Evolutionary conservation across 1,284 basidiomycete genomes (phyloP).

Genomic region (Trichosporon inkin): DNA sequence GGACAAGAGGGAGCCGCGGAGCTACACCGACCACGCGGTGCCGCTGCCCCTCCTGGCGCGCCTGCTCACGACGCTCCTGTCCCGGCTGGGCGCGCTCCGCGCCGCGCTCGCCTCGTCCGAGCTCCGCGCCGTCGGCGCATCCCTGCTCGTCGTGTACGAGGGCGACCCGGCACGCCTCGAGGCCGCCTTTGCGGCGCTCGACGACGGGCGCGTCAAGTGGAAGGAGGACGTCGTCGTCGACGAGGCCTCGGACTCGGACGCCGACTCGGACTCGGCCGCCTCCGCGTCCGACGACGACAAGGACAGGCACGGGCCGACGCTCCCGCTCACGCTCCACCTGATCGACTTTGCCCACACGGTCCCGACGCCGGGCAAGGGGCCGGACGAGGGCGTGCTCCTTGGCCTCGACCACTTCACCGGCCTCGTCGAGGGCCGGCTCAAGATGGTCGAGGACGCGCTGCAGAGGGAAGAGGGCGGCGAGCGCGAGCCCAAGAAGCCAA

Average conservation of each 20-base stretch:
- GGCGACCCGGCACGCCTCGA: slow-evolving; percentile 57
- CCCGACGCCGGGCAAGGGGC: slow-evolving; percentile 65
- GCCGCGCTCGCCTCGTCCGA: slow-evolving; percentile 59
- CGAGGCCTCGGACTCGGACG: slow-evolving; percentile 43
- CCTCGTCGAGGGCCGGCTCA: slow-evolving; percentile 56
- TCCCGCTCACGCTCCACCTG: slow-evolving; percentile 64
- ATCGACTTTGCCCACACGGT: slow-evolving; percentile 94
- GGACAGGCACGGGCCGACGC: slow-evolving; percentile 37
- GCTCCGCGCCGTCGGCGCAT: slow-evolving; percentile 75
- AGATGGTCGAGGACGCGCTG: slow-evolving; percentile 3
- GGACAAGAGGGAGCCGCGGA: too few species aligned
- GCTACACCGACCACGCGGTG: slow-evolving; percentile 52
- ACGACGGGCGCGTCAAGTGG: slow-evolving; percentile 35
- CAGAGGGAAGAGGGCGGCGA: background rate
- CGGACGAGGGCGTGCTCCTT: slow-evolving; percentile 69
- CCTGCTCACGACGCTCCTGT: slow-evolving; percentile 55
- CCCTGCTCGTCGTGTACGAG: slow-evolving; percentile 80
- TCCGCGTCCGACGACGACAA: slow-evolving; percentile 36
- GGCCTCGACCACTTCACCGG: slow-evolving; percentile 64
- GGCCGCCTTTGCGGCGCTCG: slow-evolving; percentile 51
- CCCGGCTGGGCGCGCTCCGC: slow-evolving; percentile 58
- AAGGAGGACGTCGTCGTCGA: slow-evolving; percentile 24
- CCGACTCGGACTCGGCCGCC: slow-evolving; percentile 50
- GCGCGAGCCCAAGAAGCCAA: background rate
- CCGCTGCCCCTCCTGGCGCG: slow-evolving; percentile 58